Evolutionary conservation across 352 stramenopile species (phyloP), one percentile per base, ranked within the genome.

Genomic region (Phytopythium kandeliae): DNA sequence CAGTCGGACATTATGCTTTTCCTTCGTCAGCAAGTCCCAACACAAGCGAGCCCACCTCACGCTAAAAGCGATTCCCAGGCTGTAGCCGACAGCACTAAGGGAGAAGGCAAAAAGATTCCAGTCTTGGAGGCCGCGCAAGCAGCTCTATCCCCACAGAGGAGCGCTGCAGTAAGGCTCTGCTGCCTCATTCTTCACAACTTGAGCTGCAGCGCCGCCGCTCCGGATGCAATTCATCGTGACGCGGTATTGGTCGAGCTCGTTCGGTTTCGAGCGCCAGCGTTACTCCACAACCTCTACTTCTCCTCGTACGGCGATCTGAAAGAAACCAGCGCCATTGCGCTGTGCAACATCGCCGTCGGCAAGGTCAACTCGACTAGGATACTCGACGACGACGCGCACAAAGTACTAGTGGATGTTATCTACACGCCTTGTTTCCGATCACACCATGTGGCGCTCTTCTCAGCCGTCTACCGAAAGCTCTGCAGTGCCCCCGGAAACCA

Each of bases 171-270:
- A 11, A 78, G 83, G 60, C 46, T 92, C 7, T 82, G 75, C 47
- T 79, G 69, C 26, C 54, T 85, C n/a, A 70, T 85, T 13, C 63
- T 92, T 13, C 78, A 92, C 65, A 92, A 92, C 50, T 49, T 89
- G 21, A 92, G 74, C 49, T 92, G 80, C 17, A 44, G 57, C 51
- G 9, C 35, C 35, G 21, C 40, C 34, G 35, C 22, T 16, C n/a
- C 63, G 37, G 25, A 57, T 24, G 31, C 22, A 12, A n/a, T 10
- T 7, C 45, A 33, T 26, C 45, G 30, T 4, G 45, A 63, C 49
- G 40, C 56, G 65, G 40, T 71, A n/a, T 62, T 86, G n/a, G 68
- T 68, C 5, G 26, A 49, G 17, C 69, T 92, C 6, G 76, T 87
- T 34, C 71, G 71, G 5, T 74, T 65, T 6, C 67, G 63, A 15